These are phyloP conservation scores for Diaporthe sp. DNA, from an alignment of 2,329 filamentous ascomycete species.

Conservation along the genomic window DNA sequence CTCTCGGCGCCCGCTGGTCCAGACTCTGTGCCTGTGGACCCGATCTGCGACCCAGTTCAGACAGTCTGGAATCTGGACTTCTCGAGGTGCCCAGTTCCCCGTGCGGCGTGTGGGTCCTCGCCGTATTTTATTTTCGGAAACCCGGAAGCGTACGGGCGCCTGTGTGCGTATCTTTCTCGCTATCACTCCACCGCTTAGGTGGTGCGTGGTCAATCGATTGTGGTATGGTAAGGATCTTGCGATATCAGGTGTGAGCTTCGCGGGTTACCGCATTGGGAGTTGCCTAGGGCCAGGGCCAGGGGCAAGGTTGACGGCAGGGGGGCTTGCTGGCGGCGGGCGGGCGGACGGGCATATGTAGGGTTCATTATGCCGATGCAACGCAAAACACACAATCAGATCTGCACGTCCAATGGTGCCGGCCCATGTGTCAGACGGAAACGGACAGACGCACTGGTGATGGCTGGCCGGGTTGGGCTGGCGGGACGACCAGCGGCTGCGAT, in stretches of 20 bases:
- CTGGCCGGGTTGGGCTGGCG: background rate
- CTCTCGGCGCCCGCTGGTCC: constrained; percentile 15
- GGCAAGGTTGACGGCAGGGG: constrained; percentile 28
- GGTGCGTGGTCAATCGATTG: background rate
- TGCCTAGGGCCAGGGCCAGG: constrained; percentile 16
- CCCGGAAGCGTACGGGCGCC: constrained; percentile 1
- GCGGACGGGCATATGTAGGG: constrained; percentile 20
- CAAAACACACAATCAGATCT: constrained; percentile 19
- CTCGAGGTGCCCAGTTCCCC: constrained; percentile 3
- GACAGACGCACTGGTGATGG: constrained; percentile 12
- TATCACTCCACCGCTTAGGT: background rate
- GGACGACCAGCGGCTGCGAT: background rate
- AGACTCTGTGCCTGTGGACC: constrained; percentile 21
- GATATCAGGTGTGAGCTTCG: constrained; percentile 23
- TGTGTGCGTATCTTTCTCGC: background rate
- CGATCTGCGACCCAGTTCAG: constrained; percentile 13
- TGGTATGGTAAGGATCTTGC: background rate
- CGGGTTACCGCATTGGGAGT: constrained; percentile 39
- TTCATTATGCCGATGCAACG: constrained; percentile 32
- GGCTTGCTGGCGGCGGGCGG: constrained; percentile 1
- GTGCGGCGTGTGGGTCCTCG: constrained; percentile 8
- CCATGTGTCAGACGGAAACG: constrained; percentile 29
- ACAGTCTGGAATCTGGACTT: constrained; percentile 19
- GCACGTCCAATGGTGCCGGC: constrained; percentile 28
- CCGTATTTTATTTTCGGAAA: constrained; percentile 31